Percentiles rank a stretch among this genome's conserved stretches.
Conservation (phyloP, 371 early-diverging fungal species). For the Mortierella polycephala region DNA sequence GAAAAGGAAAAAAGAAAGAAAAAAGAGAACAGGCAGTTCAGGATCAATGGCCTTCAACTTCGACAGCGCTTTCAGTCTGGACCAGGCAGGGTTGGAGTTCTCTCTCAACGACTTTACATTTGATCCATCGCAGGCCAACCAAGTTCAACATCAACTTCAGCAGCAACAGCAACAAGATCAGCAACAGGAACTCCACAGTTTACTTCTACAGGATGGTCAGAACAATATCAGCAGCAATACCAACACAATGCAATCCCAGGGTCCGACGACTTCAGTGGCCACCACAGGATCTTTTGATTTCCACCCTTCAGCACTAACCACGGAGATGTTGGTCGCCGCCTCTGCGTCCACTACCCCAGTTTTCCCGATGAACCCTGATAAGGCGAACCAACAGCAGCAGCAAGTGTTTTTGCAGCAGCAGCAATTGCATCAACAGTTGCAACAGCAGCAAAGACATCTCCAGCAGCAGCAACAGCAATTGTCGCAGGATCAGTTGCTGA, state of each 20-base stretch:
- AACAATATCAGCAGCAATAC: slow-evolving; percentile 5
- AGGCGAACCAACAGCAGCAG: slow-evolving; percentile 28
- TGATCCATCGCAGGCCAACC: slow-evolving; percentile 26
- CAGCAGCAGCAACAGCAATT: slow-evolving; percentile 31
- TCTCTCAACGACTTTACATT: slow-evolving; percentile 51
- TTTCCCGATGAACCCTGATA: slow-evolving; percentile 40
- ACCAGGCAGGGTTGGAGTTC: slow-evolving; percentile 44
- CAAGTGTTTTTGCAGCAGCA: slow-evolving; percentile 24
- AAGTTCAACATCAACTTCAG: slow-evolving; percentile 29
- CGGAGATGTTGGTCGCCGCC: slow-evolving; percentile 34
- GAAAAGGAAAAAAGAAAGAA: too few species aligned
- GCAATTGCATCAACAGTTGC: slow-evolving; percentile 13
- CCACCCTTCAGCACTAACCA: slow-evolving; percentile 24
- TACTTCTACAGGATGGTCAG: slow-evolving; percentile 28
- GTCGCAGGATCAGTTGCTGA: slow-evolving; percentile 44
- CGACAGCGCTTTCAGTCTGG: slow-evolving; percentile 37
- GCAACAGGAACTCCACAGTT: slow-evolving; percentile 31
- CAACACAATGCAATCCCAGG: slow-evolving; percentile 3
- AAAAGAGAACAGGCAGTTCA: neutral
- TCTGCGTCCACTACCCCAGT: slow-evolving; percentile 48
- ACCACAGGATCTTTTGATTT: slow-evolving; percentile 28
- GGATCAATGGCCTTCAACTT: slow-evolving; percentile 39
- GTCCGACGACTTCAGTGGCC: neutral
- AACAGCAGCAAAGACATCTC: slow-evolving; percentile 20
- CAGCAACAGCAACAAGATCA: slow-evolving; percentile 45